Conservation (phyloP, 23 red algal species). For the Gracilaria vermiculophylla region DNA sequence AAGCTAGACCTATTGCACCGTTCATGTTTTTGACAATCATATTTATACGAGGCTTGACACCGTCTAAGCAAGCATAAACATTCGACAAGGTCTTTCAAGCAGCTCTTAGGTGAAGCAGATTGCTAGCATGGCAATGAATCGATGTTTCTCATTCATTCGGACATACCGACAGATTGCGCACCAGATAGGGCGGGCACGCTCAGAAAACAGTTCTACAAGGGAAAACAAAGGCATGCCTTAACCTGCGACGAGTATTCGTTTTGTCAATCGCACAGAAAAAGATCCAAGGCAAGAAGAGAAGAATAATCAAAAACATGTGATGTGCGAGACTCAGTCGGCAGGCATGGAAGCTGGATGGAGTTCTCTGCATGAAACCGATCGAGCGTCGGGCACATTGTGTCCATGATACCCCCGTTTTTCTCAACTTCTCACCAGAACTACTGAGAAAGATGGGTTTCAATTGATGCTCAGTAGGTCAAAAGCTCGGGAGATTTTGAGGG, state of each 20-base stretch:
- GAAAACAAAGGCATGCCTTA: not conserved
- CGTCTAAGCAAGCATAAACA: slow-evolving; percentile 1
- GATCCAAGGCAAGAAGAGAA: not conserved
- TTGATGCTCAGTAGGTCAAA: too few relatives aligned
- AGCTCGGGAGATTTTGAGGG: too few relatives aligned
- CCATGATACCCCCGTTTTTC: too few relatives aligned
- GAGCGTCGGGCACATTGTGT: not conserved
- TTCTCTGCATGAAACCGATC: not conserved
- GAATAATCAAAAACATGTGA: not conserved
- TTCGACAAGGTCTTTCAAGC: slow-evolving; percentile 20
- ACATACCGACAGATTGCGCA: not conserved
- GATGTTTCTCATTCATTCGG: slow-evolving; percentile 6
- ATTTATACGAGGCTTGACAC: slow-evolving; percentile 26
- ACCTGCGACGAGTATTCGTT: not conserved
- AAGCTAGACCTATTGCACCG: slow-evolving; percentile 22
- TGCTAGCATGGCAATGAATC: not conserved
- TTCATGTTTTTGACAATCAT: slow-evolving; percentile 41
- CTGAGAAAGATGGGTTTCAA: too few relatives aligned
- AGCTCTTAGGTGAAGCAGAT: not conserved
- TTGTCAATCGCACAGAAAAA: not conserved
- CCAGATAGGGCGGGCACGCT: not conserved
- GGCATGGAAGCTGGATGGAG: not conserved
- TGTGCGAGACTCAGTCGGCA: not conserved
- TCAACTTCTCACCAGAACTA: too few relatives aligned
- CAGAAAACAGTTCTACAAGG: not conserved